Base-by-base conservation (phyloP, 2,329 filamentous ascomycete species). In the Epicoccum sorghinum region DNA sequence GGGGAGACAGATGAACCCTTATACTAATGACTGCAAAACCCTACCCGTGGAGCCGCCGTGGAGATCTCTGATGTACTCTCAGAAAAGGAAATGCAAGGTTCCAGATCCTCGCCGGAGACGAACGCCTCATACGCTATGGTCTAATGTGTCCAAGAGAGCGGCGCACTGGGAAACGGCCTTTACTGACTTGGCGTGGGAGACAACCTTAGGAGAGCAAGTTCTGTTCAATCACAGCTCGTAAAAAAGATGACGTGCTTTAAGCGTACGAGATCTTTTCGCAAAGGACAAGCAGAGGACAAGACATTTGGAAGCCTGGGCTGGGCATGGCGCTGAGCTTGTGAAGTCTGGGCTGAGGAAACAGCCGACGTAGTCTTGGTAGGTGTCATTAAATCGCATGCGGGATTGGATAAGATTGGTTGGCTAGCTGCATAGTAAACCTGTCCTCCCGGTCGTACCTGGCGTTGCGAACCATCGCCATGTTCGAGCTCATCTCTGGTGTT, bases 271-370 rank as follows among this genome's bases (percentile, higher is more conserved):
- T 54, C 47, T 55, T 49, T 52, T 57, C 27, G 14, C 45, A 37
- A 50, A 57, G 45, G 36, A 46, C 55, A 57, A 49, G 48, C 40
- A 41, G 36, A 47, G 42, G 57, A 66, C 64, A 64, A 64, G 62
- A 60, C 51, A 47, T 55, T 50, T 52, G 55, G 57, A 52, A 63
- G 58, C 54, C 58, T 67, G 60, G 55, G 56, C 57, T 44, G 43
- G 49, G 27, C 47, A 51, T 51, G 59, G 54, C 58, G 63, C 58
- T 66, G 67, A 67, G 61, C 62, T 69, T 69, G 63, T 63, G 38
- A 56, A 59, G 55, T 59, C 68, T 70, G 64, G 70, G 68, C 68
- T 64, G 39, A 41, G 52, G 36, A 42, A 48, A 58, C 43, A 46
- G 54, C 46, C 53, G 49, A 52, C 40, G 44, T 49, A 56, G 58